Conservation (phyloP, 352 stramenopile species). For the Elongisporangium undulatum region DNA sequence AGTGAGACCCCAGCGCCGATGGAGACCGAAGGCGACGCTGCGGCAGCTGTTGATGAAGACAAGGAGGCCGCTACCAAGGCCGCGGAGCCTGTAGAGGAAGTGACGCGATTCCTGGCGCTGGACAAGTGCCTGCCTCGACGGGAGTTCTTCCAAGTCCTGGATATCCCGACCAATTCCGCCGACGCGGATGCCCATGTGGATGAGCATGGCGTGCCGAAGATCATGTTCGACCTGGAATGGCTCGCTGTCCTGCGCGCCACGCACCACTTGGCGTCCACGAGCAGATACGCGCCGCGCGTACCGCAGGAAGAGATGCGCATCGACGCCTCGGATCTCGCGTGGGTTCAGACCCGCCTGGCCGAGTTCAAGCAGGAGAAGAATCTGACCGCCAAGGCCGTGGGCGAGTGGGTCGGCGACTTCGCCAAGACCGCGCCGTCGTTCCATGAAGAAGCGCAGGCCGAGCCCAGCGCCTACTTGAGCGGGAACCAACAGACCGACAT, state of each 20-base stretch:
- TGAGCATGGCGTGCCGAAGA: conserved; percentile 20
- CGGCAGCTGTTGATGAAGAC: conserved; percentile 1
- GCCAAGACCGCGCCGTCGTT: conserved; percentile 66
- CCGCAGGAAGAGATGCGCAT: conserved; percentile 74
- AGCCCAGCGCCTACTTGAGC: conserved; percentile 13
- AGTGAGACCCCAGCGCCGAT: not conserved
- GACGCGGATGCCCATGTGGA: not conserved
- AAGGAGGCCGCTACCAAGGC: conserved; percentile 1
- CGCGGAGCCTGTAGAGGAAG: not conserved
- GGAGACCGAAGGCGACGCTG: not conserved
- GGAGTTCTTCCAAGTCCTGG: conserved; percentile 94
- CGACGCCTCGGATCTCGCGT: conserved; percentile 70
- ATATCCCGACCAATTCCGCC: conserved; percentile 37
- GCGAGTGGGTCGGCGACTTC: conserved; percentile 80
- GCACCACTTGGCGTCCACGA: conserved; percentile 80
- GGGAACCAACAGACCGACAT: conserved; percentile 96
- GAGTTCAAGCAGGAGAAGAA: conserved; percentile 54
- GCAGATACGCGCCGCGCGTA: conserved; percentile 58
- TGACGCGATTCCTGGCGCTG: conserved; percentile 97
- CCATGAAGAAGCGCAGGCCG: conserved; percentile 29
- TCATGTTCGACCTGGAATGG: conserved; percentile 95
- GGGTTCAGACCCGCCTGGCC: conserved; percentile 46
- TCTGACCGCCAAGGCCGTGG: conserved; percentile 31
- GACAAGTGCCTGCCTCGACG: conserved; percentile 98
- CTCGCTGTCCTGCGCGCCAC: conserved; percentile 92